Evolutionary conservation across 1,284 basidiomycete genomes (phyloP).

Genomic region (Paramarasmius palmivorus): DNA sequence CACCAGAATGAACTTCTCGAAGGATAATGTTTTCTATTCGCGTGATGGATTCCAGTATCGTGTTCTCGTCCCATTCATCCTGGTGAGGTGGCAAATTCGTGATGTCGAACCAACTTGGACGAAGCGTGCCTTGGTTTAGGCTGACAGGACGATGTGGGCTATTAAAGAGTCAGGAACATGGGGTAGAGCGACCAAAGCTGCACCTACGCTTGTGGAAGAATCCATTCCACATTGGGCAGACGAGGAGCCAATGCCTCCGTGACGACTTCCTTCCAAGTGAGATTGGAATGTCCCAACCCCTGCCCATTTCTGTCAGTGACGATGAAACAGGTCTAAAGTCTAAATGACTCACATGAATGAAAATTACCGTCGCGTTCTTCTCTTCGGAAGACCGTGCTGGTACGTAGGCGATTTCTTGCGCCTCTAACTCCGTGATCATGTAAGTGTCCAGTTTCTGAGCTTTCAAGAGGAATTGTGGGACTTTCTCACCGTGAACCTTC

Average conservation of each 20-base stretch:
- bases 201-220: slow-evolving; percentile 44
- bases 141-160: slow-evolving; percentile 32
- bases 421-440: slow-evolving; percentile 1
- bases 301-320: slow-evolving; percentile 15
- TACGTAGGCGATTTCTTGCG: slow-evolving; percentile 5
- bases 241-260: slow-evolving; percentile 31
- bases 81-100: slow-evolving; percentile 36
- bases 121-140: slow-evolving; percentile 28
- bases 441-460: background rate
- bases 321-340: background rate
- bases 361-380: slow-evolving; percentile 33
- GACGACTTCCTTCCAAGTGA: slow-evolving; percentile 33
- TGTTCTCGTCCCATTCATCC: slow-evolving; percentile 37
- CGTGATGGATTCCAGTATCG: slow-evolving; percentile 36
- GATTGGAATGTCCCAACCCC: slow-evolving; percentile 41
- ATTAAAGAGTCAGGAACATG: background rate
- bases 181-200: background rate
- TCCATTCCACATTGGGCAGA: slow-evolving; percentile 42
- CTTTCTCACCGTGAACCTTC: background rate
- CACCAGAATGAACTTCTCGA: slow-evolving; percentile 35
- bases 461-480: background rate
- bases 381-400: slow-evolving; percentile 8
- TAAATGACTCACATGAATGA: slow-evolving; percentile 33
- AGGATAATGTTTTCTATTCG: slow-evolving; percentile 40
- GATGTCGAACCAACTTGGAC: slow-evolving; percentile 50